Percentiles rank a stretch among this genome's conserved stretches.
Evolutionary conservation across 805 yeast species (phyloP).

Genomic region (Zygoascus ofunaensis): DNA sequence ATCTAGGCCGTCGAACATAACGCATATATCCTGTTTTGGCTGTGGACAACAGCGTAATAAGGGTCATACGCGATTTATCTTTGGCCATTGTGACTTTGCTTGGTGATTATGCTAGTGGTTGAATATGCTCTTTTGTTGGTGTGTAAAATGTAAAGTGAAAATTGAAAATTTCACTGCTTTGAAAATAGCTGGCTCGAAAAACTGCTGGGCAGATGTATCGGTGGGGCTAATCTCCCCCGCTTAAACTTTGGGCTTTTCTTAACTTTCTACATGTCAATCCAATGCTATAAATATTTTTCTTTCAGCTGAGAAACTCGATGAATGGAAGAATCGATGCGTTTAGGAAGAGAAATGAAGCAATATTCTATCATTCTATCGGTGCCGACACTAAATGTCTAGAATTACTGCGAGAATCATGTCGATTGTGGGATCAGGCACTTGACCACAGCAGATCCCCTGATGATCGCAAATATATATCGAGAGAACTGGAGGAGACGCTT

Average conservation of each 20-base stretch:
- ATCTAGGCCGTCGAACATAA: slow-evolving; percentile 72
- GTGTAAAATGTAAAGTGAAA: not conserved
- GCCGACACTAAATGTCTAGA: slow-evolving; percentile 8
- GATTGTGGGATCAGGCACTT: not conserved
- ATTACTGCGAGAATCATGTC: slow-evolving; percentile 7
- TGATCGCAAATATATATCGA: not conserved
- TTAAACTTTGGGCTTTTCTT: too few relatives aligned
- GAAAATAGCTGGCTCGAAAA: too few relatives aligned
- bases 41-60: slow-evolving; percentile 76
- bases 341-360: slow-evolving; percentile 7
- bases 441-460: not conserved
- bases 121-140: not conserved
- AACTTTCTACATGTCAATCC: too few relatives aligned
- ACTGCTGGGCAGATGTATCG: too few relatives aligned
- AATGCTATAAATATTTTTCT: too few relatives aligned
- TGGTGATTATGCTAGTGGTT: not conserved
- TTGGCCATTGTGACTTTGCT: not conserved
- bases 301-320: too few relatives aligned
- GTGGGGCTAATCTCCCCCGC: too few relatives aligned
- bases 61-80: slow-evolving; percentile 33
- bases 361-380: slow-evolving; percentile 15
- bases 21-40: slow-evolving; percentile 87
- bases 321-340: not conserved
- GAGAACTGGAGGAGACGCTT: slow-evolving; percentile 5
- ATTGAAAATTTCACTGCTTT: too few relatives aligned